Evolutionary conservation across 176 grass and related monocot genomes (phyloP).

Genomic region (Thinopyrum elongatum): DNA sequence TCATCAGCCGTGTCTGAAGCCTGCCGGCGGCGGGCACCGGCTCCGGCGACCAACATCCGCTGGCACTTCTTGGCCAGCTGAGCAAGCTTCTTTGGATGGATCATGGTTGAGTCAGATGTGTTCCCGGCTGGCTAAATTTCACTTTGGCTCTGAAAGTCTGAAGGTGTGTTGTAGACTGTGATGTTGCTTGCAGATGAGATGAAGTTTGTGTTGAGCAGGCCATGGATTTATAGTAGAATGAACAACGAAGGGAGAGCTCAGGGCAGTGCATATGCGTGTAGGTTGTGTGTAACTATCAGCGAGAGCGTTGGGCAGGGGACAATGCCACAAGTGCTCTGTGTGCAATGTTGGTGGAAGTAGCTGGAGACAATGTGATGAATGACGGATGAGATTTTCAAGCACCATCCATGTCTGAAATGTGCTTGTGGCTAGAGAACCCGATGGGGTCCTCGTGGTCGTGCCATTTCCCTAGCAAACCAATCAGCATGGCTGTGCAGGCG

Average conservation of each 20-base stretch:
- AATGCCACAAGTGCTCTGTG: slow-evolving; percentile 15
- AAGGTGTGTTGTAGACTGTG: neutral
- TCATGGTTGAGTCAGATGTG: slow-evolving; percentile 5
- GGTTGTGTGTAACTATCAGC: neutral
- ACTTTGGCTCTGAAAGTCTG: neutral
- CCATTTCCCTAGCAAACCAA: neutral
- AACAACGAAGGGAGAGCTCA: neutral
- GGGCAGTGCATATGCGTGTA: neutral
- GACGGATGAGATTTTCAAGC: slow-evolving; percentile 1
- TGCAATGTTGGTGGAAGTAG: slow-evolving; percentile 17
- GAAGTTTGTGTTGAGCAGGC: neutral
- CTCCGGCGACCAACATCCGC: slow-evolving; percentile 6
- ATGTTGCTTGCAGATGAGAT: neutral
- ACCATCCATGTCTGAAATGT: neutral
- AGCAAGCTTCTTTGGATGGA: slow-evolving; percentile 45
- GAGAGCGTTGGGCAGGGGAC: slow-evolving; percentile 17
- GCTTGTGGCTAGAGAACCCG: neutral
- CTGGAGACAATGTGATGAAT: neutral
- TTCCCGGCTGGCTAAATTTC: neutral
- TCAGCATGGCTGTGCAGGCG: neutral
- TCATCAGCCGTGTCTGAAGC: neutral
- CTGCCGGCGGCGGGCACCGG: neutral
- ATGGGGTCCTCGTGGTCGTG: neutral
- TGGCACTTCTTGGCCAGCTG: slow-evolving; percentile 52
- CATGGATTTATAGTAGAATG: slow-evolving; percentile 26